Evolutionary conservation across 495 filamentous ascomycete species (phyloP), one percentile per base, ranked within the genome.

Genomic region (Penicillium pancosmium): DNA sequence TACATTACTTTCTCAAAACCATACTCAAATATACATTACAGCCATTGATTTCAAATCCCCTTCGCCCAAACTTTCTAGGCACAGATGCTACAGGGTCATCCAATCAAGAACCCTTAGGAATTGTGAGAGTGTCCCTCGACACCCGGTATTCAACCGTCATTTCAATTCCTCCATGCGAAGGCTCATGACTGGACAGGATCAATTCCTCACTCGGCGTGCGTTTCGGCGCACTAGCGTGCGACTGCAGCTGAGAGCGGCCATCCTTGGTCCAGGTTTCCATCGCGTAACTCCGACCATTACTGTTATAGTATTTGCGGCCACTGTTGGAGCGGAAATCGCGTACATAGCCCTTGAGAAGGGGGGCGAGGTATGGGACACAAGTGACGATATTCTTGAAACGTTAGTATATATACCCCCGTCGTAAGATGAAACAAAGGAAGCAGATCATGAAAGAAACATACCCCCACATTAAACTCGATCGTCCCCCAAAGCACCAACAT

Each of bases 401-500:
- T 54, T 54, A 54, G 52, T 44, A 31, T 8, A 0, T 31, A 31
- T 6, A 31, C 18, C 50, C 12, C 11, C 36, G 1, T 38, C 27
- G 27, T 31, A 31, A 13, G 36, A 38, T 38, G 36, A 44, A 44
- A 44, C 16, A 19, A 16, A 16, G 27, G 27, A 10, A 16, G 41
- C 8, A 16, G 41, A 44, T 9, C 41, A 44, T 11, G 38, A 11
- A 33, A 54, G 25, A 49, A 50, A 64, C 71, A 46, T 70, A 77
- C 75, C 38, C 83, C 83, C 49, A 84, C 72, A 61, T 85, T 85
- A 64, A 86, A 79, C 60, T 85, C 82, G 50, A 86, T 83, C 5
- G 79, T 79, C 2, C 82, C 82, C 81, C 80, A 85, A 1, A 85
- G 63, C 6, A 86, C 77, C 12, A 86, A 73, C 77, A 84, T 79